Evolutionary conservation across 208 protist genomes (phyloP).

Genomic region (Crithidia bombi): DNA sequence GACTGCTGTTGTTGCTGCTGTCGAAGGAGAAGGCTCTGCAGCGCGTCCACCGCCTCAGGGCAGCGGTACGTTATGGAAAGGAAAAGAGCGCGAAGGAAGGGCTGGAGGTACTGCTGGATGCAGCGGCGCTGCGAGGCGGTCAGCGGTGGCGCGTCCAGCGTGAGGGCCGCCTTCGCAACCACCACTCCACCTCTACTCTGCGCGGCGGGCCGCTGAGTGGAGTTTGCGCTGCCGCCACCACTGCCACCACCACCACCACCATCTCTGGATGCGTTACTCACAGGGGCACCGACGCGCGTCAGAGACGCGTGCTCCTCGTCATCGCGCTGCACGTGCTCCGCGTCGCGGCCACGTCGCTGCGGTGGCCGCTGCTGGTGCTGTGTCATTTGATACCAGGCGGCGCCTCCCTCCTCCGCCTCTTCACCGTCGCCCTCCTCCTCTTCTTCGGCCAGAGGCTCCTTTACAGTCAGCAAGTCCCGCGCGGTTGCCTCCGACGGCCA

Average conservation of each 20-base stretch:
- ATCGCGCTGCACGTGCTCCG: background rate
- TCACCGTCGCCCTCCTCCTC: constrained; percentile 2
- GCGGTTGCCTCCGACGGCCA: constrained; percentile 23
- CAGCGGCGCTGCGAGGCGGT: constrained; percentile 20
- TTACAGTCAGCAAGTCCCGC: constrained; percentile 22
- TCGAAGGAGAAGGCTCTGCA: constrained; percentile 9
- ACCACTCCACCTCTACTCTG: background rate
- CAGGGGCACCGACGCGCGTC: no score
- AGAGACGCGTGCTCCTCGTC: background rate
- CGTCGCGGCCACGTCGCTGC: constrained; percentile 19
- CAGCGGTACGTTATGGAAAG: constrained; percentile 44
- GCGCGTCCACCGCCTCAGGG: constrained; percentile 33
- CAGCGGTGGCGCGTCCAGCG: constrained; percentile 10
- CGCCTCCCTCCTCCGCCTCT: background rate
- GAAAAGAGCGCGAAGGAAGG: constrained; percentile 36
- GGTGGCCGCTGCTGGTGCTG: constrained; percentile 16
- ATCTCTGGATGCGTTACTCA: no score
- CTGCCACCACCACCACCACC: no score
- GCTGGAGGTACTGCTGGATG: constrained; percentile 31
- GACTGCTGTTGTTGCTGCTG: constrained; percentile 8
- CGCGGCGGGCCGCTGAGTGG: no score
- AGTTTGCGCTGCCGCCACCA: no score
- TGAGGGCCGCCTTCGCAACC: background rate
- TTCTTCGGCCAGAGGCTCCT: constrained; percentile 22
- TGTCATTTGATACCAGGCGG: background rate